Percentiles rank a stretch among this genome's conserved stretches.
phyloP scores from a whole-genome alignment of 352 stramenopile species.

The Phytophthora cajani region DNA sequence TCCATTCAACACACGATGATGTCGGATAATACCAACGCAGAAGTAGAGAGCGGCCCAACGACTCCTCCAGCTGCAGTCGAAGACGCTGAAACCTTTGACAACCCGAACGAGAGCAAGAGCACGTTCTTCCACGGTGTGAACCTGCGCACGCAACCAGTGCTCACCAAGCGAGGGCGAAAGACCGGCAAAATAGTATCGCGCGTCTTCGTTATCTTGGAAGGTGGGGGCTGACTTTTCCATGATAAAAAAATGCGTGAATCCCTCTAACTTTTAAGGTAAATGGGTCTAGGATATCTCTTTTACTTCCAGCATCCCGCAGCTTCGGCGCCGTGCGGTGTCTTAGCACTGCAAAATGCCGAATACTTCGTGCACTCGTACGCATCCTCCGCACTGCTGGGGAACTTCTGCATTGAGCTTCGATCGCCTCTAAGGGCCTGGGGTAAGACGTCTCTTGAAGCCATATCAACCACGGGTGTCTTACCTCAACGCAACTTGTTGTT shows the following conservation, averaged over 20 bases:
- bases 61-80: slow-evolving; percentile 8
- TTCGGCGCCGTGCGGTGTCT: slow-evolving; percentile 63
- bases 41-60: background rate
- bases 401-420: slow-evolving; percentile 79
- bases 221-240: slow-evolving; percentile 24
- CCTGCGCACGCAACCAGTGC: slow-evolving; percentile 64
- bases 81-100: slow-evolving; percentile 12
- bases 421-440: slow-evolving; percentile 70
- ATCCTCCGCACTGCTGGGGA: slow-evolving; percentile 59
- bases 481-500: background rate
- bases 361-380: slow-evolving; percentile 82
- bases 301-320: slow-evolving; percentile 73
- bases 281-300: slow-evolving; percentile 67
- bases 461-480: background rate
- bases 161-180: slow-evolving; percentile 79
- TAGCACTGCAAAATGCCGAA: slow-evolving; percentile 68
- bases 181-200: slow-evolving; percentile 72
- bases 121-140: slow-evolving; percentile 70
- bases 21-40: slow-evolving; percentile 11
- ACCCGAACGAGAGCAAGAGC: slow-evolving; percentile 8
- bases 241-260: background rate
- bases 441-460: slow-evolving; percentile 13
- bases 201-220: slow-evolving; percentile 80
- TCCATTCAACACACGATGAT: slow-evolving; percentile 26
- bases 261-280: slow-evolving; percentile 5